These are phyloP conservation scores for Hamigera avellanea DNA, from an alignment of 495 filamentous ascomycete species.

Conservation along the genomic window DNA sequence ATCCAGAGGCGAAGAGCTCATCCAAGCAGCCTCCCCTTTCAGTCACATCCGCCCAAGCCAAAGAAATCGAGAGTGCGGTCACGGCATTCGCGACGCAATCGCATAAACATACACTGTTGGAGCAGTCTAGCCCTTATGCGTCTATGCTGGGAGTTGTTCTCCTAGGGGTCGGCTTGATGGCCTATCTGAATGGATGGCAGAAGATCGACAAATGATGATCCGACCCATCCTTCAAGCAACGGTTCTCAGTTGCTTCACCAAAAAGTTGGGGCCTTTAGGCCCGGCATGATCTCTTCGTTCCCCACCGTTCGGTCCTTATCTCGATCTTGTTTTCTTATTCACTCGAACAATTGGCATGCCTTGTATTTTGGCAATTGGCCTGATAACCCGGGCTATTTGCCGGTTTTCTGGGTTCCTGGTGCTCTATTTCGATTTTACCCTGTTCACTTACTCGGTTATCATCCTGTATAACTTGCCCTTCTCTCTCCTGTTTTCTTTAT, in stretches of 20 bases:
- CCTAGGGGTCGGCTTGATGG: slow-evolving; percentile 85
- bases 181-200: slow-evolving; percentile 84
- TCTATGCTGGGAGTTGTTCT: slow-evolving; percentile 84
- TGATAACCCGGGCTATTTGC: too few species aligned
- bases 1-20: slow-evolving; percentile 9
- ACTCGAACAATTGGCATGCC: too few species aligned
- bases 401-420: too few species aligned
- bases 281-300: too few species aligned
- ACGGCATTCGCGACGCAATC: slow-evolving; percentile 29
- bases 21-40: slow-evolving; percentile 13
- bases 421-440: slow-evolving; percentile 7
- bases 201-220: slow-evolving; percentile 44
- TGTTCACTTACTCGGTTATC: slow-evolving; percentile 5
- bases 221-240: too few species aligned
- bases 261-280: too few species aligned
- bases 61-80: slow-evolving; percentile 27
- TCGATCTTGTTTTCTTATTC: too few species aligned
- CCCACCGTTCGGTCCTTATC: too few species aligned
- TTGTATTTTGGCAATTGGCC: too few species aligned
- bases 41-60: slow-evolving; percentile 16
- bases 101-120: slow-evolving; percentile 30
- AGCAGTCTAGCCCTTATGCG: slow-evolving; percentile 68
- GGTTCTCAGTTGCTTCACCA: slow-evolving; percentile 2
- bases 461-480: slow-evolving; percentile 15
- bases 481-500: slow-evolving; percentile 16